Evolutionary conservation across 148 eudicot genomes (phyloP).

Genomic region (Camellia lanceoleosa): DNA sequence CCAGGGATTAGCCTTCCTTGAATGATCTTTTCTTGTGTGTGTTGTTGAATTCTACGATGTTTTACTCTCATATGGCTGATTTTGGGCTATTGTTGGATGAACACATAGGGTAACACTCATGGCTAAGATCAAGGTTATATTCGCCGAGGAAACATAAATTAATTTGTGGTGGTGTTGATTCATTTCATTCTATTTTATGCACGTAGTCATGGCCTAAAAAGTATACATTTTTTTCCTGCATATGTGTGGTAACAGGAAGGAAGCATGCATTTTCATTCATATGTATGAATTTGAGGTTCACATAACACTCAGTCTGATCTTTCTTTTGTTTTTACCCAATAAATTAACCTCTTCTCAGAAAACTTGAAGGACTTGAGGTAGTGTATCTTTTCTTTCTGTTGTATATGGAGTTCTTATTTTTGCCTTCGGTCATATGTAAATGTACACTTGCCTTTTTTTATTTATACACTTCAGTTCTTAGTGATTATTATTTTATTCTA

Average conservation of each 20-base stretch:
- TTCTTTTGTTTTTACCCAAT: not conserved
- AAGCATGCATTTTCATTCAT: not conserved
- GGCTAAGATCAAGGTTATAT: not conserved
- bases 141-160: not conserved
- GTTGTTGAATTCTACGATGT: not conserved
- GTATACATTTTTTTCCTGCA: not conserved
- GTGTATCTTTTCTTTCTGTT: not conserved
- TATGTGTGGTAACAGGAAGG: not conserved
- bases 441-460: not conserved
- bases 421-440: not conserved
- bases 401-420: not conserved
- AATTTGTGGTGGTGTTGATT: not conserved
- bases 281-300: not conserved
- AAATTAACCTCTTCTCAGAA: not conserved
- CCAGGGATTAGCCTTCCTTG: not conserved
- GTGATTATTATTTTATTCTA: not conserved
- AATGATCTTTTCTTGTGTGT: not conserved
- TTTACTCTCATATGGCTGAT: not conserved
- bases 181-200: not conserved
- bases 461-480: not conserved
- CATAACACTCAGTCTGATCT: not conserved
- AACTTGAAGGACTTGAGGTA: slow-evolving; percentile 4
- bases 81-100: not conserved
- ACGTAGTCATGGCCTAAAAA: not conserved
- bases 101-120: not conserved